Base-by-base conservation (phyloP, 2,329 filamentous ascomycete genomes). In the Cordyceps cicadae region DNA sequence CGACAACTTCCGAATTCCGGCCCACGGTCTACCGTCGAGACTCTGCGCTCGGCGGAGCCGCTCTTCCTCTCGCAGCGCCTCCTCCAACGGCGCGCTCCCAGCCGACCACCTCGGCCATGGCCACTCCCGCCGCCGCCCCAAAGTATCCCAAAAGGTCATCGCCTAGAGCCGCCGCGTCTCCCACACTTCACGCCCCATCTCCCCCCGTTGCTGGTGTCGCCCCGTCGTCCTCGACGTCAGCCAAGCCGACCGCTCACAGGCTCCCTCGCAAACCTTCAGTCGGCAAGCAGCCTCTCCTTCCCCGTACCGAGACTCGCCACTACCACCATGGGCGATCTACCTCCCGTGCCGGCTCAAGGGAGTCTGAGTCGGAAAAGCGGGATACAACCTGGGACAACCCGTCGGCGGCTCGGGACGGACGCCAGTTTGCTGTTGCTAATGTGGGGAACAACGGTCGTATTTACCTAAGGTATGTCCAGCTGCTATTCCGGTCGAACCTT, bases 371-470 rank as follows among this genome's bases (percentile, higher is more conserved):
- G 12, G 80, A 81, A 61, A 83, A 78, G 68, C 77, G 76, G 67
- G 82, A 85, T 59, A 76, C 85, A 61, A 75, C 78, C n/a, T 79
- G 82, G 12, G 87, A 90, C 68, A 81, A 81, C 62, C 75, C 79
- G 61, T 83, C 85, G 52, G 82, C 79, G 59, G 81, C 83, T 39
- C 81, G 86, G 62, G 84, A 87, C 70, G 87, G 85, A 54, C 82
- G 87, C 59, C 86, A 90, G 68, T 92, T 93, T 70, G 86, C 88
- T 2, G 89, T 93, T 59, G 85, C 87, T 55, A 92, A 92, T 72
- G 89, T 93, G 62, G 89, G 89, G 26, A 89, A 91, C 70, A 91
- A 92, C 74, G 89, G 89, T 45, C 86, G 87, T 70, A 90, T 93
- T 72, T 93, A 91, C 73, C 72, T 93, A 66, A 89, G 88, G 88